A percentile compares a stretch with the other conserved stretches of the same genome.
phyloP scores from a whole-genome alignment of 139 green algal species.

The Ostreobium quekettii region DNA sequence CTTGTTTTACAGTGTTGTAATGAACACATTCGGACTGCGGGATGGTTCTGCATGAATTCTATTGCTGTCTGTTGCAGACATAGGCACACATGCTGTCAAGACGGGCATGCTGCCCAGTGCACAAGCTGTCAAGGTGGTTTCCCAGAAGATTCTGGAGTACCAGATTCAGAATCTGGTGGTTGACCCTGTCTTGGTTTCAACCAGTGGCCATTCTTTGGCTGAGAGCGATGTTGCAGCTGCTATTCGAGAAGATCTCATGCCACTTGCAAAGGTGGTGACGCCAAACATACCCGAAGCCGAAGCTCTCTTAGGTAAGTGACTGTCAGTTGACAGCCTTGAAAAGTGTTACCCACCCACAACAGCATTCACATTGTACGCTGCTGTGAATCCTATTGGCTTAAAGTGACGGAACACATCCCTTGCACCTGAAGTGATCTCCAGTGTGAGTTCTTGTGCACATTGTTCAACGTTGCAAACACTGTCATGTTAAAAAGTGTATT shows the following conservation, averaged over 20 bases:
- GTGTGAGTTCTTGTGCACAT: no score
- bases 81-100: conserved; percentile 78
- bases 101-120: conserved; percentile 86
- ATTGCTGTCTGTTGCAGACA: conserved; percentile 61
- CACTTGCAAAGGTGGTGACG: conserved; percentile 69
- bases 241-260: conserved; percentile 56
- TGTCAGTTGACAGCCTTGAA: no score
- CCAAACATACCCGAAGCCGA: conserved; percentile 88
- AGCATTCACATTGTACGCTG: no score
- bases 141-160: conserved; percentile 29
- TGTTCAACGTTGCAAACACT: no score
- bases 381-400: no score
- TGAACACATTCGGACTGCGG: no score
- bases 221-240: conserved; percentile 41
- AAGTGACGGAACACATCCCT: no score
- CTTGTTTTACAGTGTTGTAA: no score
- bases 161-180: conserved; percentile 62
- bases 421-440: no score
- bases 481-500: no score
- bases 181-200: conserved; percentile 89
- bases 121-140: conserved; percentile 50
- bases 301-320: conserved; percentile 60
- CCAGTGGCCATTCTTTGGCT: conserved; percentile 68
- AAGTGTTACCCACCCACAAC: no score
- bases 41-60: no score